Conservation (phyloP, 2,329 filamentous ascomycete species). For the Fusarium sambucinum region DNA sequence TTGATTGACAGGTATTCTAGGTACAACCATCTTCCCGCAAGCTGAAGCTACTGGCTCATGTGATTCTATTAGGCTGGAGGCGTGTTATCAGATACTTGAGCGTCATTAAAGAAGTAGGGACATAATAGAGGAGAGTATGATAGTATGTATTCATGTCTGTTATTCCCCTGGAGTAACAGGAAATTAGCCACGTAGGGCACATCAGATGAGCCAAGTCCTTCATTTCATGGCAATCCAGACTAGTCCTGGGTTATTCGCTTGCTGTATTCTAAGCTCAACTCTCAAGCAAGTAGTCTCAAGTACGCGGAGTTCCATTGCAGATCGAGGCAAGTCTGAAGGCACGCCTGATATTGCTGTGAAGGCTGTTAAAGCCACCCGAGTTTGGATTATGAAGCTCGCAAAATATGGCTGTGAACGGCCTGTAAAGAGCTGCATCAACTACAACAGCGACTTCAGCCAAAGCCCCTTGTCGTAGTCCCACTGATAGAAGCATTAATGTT, state of each 20-base stretch:
- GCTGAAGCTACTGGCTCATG: neutral
- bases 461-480: neutral
- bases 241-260: neutral
- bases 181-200: neutral
- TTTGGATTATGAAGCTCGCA: neutral
- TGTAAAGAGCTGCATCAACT: neutral
- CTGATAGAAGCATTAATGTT: neutral
- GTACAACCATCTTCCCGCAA: constrained; percentile 4
- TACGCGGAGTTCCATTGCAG: neutral
- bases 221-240: neutral
- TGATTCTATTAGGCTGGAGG: neutral
- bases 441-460: neutral
- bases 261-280: neutral
- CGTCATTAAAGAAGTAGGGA: neutral
- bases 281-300: neutral
- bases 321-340: neutral
- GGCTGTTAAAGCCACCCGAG: neutral
- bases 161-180: neutral
- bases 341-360: neutral
- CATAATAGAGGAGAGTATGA: neutral
- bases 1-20: constrained; percentile 8
- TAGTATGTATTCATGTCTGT: neutral
- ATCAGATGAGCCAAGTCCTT: too few relatives aligned
- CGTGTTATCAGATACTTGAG: neutral
- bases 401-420: neutral